Conservation (phyloP, 495 filamentous ascomycete genomes). For the Penicillium verhagenii region DNA sequence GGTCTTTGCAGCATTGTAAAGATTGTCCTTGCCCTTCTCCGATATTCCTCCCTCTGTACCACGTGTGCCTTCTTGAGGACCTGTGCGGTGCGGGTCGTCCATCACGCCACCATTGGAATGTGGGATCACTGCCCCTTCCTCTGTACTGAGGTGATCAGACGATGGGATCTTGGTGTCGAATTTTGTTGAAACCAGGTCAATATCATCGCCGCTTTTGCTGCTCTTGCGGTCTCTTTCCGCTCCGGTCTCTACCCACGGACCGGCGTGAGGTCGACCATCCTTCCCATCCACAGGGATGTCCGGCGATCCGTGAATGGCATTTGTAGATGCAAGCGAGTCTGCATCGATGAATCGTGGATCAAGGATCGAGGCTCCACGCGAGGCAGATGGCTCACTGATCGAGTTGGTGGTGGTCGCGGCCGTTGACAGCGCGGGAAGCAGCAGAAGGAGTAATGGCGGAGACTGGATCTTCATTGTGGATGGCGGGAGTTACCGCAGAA, state of each 20-base stretch:
- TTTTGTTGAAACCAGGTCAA: conserved; percentile 15
- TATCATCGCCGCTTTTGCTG: conserved; percentile 31
- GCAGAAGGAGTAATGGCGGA: conserved; percentile 32
- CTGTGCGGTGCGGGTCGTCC: conserved; percentile 73
- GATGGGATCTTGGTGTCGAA: conserved; percentile 33
- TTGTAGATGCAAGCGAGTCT: conserved; percentile 22
- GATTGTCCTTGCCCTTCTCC: conserved; percentile 73
- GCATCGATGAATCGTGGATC: conserved; percentile 19
- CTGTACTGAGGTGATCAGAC: conserved; percentile 42
- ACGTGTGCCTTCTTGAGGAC: conserved; percentile 79
- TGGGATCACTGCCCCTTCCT: conserved; percentile 67
- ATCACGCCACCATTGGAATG: conserved; percentile 84
- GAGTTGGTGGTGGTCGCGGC: conserved; percentile 22
- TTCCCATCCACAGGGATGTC: conserved; percentile 93
- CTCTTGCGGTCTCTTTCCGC: conserved; percentile 60
- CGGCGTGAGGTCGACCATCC: conserved; percentile 91
- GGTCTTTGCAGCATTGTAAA: conserved; percentile 66
- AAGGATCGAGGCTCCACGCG: conserved; percentile 14
- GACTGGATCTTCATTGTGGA: conserved; percentile 36
- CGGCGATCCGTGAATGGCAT: conserved; percentile 61
- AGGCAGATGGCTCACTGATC: conserved; percentile 11
- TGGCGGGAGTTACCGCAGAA: conserved; percentile 12
- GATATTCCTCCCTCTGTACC: conserved; percentile 85
- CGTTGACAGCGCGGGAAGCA: conserved; percentile 37
- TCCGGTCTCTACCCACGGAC: conserved; percentile 76